Base-by-base conservation (phyloP, 768 basidiomycete genomes). In the Russula compacta region DNA sequence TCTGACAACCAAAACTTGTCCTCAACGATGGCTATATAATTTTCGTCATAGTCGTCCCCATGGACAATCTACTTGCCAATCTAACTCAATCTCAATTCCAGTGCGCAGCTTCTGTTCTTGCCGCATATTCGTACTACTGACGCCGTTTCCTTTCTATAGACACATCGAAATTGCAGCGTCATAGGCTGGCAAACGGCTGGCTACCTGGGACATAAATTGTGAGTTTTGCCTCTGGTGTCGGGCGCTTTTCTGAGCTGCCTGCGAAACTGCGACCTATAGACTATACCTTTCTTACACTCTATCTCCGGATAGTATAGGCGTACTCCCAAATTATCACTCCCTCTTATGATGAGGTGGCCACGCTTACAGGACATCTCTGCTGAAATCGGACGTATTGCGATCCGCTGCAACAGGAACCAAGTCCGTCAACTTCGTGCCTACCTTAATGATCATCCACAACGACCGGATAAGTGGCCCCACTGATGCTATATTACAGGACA, bases 41-140 rank as follows among this genome's bases (percentile, higher is more conserved):
- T 2, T 81, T 84, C 12, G 69, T 76, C 14, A 53, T 86, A 21
- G 85, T 80, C 7, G 72, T 98, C n/a, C 35, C 85, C 88, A 3
- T 66, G 83, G 56, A 89, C 97, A 87, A 74, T 80, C 5, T 90
- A 84, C 81, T 76, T 87, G 64, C 89, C 92, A 0, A 76, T 89
- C 24, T 74, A 76, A 24, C 70, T 95, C 64, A 95, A 92, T 69
- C 70, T 95, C 64, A 95, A 92, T 69, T 78, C 75, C 58, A 66
- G 95, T 97, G 73, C 73, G 89, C 81, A n/a, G 24, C 7, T 29
- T 3, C 24, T 36, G 21, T n/a, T 14, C 19, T 3, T 39, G n/a
- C 24, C 38, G 36, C 59, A 32, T n/a, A 17, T 21, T 46, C n/a
- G 38, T 42, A 35, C 6, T 58, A 44, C 59, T 4, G 56, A 29